Evolutionary conservation across 2,329 filamentous ascomycete genomes (phyloP).

Genomic region (Fusarium nygamai): DNA sequence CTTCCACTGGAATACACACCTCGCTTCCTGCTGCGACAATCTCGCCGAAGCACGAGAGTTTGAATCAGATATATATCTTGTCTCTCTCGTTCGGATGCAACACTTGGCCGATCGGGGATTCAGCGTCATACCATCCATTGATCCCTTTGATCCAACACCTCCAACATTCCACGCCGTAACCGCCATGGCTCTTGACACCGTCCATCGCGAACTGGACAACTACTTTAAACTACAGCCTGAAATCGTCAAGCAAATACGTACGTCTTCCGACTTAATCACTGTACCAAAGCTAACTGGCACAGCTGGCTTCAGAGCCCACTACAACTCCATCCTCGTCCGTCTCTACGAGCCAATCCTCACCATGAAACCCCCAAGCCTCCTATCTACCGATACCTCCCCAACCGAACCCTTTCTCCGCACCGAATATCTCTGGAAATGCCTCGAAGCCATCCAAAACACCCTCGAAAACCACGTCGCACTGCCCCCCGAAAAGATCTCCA

Average conservation of each 20-base stretch:
- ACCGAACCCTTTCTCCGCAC: constrained; percentile 44
- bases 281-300: accelerated
- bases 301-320: constrained; percentile 50
- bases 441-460: constrained; percentile 44
- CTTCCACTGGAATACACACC: constrained; percentile 47
- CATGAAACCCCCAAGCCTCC: constrained; percentile 35
- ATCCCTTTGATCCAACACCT: constrained; percentile 38
- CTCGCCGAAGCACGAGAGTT: constrained; percentile 44
- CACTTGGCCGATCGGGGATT: constrained; percentile 45
- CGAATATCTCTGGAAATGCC: constrained; percentile 51
- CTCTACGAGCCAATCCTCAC: constrained; percentile 52
- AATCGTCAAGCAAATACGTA: constrained; percentile 32
- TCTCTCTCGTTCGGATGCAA: constrained; percentile 49
- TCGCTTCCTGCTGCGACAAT: constrained; percentile 48
- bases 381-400: constrained; percentile 19
- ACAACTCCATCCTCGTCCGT: constrained; percentile 46
- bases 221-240: constrained; percentile 38
- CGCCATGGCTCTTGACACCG: constrained; percentile 48
- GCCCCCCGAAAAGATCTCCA: constrained; percentile 39
- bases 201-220: constrained; percentile 48
- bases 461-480: constrained; percentile 42
- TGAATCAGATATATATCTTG: constrained; percentile 47
- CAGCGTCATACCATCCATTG: constrained; percentile 28
- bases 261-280: not conserved
- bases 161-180: constrained; percentile 40